Base-by-base conservation (phyloP, 805 yeast species). In the Candida methanosorbosa region DNA sequence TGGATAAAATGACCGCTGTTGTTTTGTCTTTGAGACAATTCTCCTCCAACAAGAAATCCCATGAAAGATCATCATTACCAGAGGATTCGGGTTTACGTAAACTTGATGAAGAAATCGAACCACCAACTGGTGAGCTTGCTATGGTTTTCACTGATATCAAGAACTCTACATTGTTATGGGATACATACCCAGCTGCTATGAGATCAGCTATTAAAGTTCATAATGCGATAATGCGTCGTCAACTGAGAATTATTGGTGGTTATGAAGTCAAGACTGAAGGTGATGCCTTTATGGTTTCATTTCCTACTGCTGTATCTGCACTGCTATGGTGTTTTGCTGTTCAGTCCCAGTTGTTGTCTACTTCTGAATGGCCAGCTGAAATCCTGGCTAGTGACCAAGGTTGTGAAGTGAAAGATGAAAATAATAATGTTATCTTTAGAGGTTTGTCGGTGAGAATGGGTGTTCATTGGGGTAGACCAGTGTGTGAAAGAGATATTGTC, bases 201-300 rank as follows among this genome's bases (percentile, higher is more conserved):
- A 68, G 97, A 56, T 80, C 95, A 2, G 97, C 98, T 0, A 92
- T 92, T 51, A 86, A 87, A 59, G 81, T 85, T 4, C 99, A 92
- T 58, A 92, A 92, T 53, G 74, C 84, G 17, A 74, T 92, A 21
- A 92, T 92, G 98, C 76, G 99, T 51, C 73, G 97, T 33, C 94
- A 86, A 45, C 62, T 92, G 42, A 72, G 96, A 46, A 79, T 88
- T 32, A 85, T 84, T 52, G 97, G 97, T 24, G 99, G 98, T 2
- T 92, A 92, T 54, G 99, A 92, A 56, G 98, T 92, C 19, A 92
- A 92, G 56, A 92, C 97, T 2, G 99, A 92, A 75, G 99, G 99
- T 52, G 99, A 92, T 67, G 95, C 98, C 0, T 92, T 92, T 48
- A 88, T 92, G 85, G 97, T 92, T 12, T 85, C 97, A 11, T 92